Evolutionary conservation across 306 rosid genomes (phyloP), one percentile per base, ranked within the genome.

Genomic region (Castanea mollissima): DNA sequence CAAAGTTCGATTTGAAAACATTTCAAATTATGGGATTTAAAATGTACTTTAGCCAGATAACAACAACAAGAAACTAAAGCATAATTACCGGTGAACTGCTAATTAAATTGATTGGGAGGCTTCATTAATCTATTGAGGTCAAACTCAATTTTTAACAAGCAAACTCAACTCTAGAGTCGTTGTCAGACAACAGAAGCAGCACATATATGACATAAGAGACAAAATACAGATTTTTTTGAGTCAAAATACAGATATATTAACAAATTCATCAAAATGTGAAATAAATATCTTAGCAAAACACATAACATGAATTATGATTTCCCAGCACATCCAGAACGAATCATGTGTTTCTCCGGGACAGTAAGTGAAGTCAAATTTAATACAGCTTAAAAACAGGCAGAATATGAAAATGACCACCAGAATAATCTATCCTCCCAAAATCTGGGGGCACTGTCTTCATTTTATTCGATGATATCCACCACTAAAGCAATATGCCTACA

Each of bases 311-410:
- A 58, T 77, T 67, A 77, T 63, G 56, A 38, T 38, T 34, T 25
- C 79, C 78, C 83, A 73, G 74, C 27, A 62, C 71, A 60, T 62
- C 64, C 31, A 73, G 35, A 46, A 41, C 2, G 27, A 68, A 54
- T 46, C 38, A 76, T 21, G 58, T 73, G n/a, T 75, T 85, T 81
- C 77, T 76, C 83, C 19, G 83, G 74, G 62, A 74, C 49, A 60
- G 76, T 35, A 38, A 64, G 38, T 77, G 72, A 78, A 67, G 65
- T 67, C 81, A 72, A 44, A 27, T 27, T 74, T 81, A 80, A 75
- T 75, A 79, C 84, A 76, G 74, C 83, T 84, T 51, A 76, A 81
- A 86, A 78, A 81, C 65, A 83, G 81, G 78, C 23, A 62, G 71
- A 79, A 73, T 79, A 70, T 68, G 65, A 25, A 4, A 74, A 29